Evolutionary conservation across 495 filamentous ascomycete genomes (phyloP).

Genomic region (Letharia lupina): DNA sequence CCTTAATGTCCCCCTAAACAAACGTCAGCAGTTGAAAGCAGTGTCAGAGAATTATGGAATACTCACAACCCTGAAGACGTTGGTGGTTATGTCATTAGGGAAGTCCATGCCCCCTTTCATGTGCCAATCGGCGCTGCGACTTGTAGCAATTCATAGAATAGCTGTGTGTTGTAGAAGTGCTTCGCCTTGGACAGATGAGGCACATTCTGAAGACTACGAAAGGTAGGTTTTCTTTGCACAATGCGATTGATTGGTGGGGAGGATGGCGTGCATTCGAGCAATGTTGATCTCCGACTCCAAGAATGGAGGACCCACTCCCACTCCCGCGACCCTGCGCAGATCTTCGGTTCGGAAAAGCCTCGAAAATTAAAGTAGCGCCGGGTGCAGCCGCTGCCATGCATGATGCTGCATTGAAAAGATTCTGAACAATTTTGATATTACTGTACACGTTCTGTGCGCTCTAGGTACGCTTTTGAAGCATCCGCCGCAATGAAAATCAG

Average conservation of each 20-base stretch:
- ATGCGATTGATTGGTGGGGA: background rate
- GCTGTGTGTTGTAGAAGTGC: conserved; percentile 9
- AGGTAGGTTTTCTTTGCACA: background rate
- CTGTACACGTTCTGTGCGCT: too few species aligned
- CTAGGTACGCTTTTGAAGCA: too few species aligned
- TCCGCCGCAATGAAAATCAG: conserved; percentile 66
- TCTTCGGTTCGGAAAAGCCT: conserved; percentile 4
- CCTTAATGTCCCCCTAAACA: conserved; percentile 16
- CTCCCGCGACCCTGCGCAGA: background rate
- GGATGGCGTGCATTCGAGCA: background rate
- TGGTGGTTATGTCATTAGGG: conserved; percentile 23
- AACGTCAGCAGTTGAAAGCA: background rate
- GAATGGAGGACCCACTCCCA: background rate
- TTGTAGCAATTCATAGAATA: conserved; percentile 17
- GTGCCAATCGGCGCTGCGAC: conserved; percentile 16
- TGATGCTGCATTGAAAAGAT: background rate
- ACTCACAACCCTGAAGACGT: conserved; percentile 27
- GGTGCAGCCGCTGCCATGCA: background rate
- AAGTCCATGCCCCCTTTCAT: conserved; percentile 21
- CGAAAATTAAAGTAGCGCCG: background rate
- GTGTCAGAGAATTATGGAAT: too few species aligned
- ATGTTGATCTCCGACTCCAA: background rate
- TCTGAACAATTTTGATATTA: background rate
- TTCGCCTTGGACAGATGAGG: conserved; percentile 7
- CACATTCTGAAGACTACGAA: conserved; percentile 18